These are phyloP conservation scores for Pugionium cornutum DNA, from an alignment of 345 rosid genomes.

Conservation along the genomic window DNA sequence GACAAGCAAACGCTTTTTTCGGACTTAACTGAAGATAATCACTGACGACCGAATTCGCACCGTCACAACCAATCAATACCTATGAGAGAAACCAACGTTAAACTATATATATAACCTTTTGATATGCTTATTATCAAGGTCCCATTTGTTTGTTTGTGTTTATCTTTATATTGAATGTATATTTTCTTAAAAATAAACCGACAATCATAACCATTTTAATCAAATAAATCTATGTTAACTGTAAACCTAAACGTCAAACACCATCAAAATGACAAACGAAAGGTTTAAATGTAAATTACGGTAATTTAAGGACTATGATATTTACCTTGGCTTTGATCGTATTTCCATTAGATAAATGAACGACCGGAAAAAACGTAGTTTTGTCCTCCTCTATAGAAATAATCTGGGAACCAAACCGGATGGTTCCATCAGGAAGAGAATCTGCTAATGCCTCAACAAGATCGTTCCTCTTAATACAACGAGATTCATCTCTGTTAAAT, in stretches of 20 bases:
- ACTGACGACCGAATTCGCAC: conserved; percentile 49
- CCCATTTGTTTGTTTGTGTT: not conserved
- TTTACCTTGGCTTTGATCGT: conserved; percentile 39
- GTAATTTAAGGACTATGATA: not conserved
- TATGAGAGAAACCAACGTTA: conserved; percentile 8
- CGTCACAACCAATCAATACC: conserved; percentile 62
- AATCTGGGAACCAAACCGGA: conserved; percentile 36
- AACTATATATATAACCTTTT: conserved; percentile 5
- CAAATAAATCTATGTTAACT: not conserved
- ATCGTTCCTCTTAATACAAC: conserved; percentile 40
- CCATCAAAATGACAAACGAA: too few species aligned
- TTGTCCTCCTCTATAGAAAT: conserved; percentile 26
- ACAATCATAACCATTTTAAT: too few species aligned
- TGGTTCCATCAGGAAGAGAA: conserved; percentile 37
- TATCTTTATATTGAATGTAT: not conserved
- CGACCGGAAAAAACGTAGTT: conserved; percentile 30
- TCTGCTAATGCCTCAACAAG: conserved; percentile 41
- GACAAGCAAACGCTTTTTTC: conserved; percentile 35
- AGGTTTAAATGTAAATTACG: too few species aligned
- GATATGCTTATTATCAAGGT: not conserved
- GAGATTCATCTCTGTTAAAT: conserved; percentile 37
- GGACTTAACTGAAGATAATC: conserved; percentile 46
- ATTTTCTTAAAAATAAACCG: too few species aligned
- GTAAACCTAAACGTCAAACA: too few species aligned
- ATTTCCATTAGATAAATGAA: conserved; percentile 32